Conservation (phyloP, 2,329 filamentous ascomycete genomes). For the Bipolaris sorokiniana region DNA sequence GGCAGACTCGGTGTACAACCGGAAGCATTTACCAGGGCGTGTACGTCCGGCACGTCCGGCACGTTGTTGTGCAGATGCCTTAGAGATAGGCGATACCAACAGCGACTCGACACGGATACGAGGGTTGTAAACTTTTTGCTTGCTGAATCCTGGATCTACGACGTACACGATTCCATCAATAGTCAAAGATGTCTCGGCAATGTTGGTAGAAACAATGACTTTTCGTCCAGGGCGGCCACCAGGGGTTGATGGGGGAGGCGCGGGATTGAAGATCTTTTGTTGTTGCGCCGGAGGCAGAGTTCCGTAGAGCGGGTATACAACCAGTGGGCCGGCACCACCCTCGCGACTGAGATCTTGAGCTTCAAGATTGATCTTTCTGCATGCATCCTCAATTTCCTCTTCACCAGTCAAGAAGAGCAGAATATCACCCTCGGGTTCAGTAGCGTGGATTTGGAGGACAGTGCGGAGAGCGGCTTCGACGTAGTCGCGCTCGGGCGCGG, state of each 20-base stretch:
- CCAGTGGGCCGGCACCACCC: conserved; percentile 86
- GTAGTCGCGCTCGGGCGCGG: conserved; percentile 94
- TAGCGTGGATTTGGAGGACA: conserved; percentile 94
- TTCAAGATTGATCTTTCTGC: conserved; percentile 88
- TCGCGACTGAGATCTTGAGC: conserved; percentile 90
- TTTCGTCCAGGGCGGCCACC: conserved; percentile 91
- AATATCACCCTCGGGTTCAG: conserved; percentile 90
- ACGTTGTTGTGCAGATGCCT: conserved; percentile 94
- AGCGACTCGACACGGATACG: conserved; percentile 95
- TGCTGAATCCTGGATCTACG: conserved; percentile 98
- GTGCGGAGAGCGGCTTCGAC: conserved; percentile 94
- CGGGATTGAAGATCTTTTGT: conserved; percentile 91
- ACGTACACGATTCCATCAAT: conserved; percentile 99
- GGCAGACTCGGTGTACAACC: conserved; percentile 90
- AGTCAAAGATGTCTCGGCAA: conserved; percentile 95
- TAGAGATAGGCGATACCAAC: conserved; percentile 96
- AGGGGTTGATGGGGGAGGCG: conserved; percentile 72
- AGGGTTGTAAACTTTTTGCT: conserved; percentile 99
- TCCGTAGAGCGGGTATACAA: conserved; percentile 92
- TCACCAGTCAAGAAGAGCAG: conserved; percentile 95
- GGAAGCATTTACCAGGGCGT: conserved; percentile 96
- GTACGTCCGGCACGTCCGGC: conserved; percentile 99
- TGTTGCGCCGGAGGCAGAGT: conserved; percentile 91
- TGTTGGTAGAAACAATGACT: conserved; percentile 93
- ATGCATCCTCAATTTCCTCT: conserved; percentile 97